Percentiles rank a stretch among this genome's conserved stretches.
Conservation (phyloP, 2,329 filamentous ascomycete species). For the Fusarium anguioides region DNA sequence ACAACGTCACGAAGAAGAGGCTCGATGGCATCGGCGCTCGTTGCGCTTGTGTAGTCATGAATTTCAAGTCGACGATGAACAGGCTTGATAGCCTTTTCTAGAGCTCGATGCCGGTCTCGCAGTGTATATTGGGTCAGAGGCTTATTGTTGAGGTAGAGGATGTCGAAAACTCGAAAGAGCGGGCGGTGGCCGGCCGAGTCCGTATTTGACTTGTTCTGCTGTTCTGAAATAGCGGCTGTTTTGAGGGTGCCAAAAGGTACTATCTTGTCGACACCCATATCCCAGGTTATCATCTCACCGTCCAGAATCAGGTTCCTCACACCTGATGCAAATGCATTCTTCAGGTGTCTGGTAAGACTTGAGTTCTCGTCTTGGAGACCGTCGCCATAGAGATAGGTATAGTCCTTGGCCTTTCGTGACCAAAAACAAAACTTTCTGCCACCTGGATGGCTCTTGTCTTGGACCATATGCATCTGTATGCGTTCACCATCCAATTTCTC, state of each 20-base stretch:
- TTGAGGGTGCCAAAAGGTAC: conserved; percentile 94
- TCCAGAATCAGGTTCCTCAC: conserved; percentile 92
- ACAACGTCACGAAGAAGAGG: conserved; percentile 83
- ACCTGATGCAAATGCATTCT: conserved; percentile 78
- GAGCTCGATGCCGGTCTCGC: conserved; percentile 79
- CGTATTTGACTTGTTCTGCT: conserved; percentile 71
- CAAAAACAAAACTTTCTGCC: conserved; percentile 85
- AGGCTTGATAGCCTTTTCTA: conserved; percentile 76
- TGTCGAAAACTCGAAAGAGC: conserved; percentile 88
- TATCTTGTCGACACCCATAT: conserved; percentile 84
- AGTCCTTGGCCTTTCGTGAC: conserved; percentile 96
- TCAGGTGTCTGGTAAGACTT: conserved; percentile 82
- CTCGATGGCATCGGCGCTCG: conserved; percentile 78
- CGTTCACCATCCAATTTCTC: conserved; percentile 97
- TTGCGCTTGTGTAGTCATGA: conserved; percentile 76
- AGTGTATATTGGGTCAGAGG: conserved; percentile 85
- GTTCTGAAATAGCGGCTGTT: conserved; percentile 84
- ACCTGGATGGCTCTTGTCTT: conserved; percentile 74
- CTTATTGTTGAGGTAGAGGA: conserved; percentile 85
- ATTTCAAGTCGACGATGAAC: conserved; percentile 85
- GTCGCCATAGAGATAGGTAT: conserved; percentile 91
- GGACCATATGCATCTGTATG: conserved; percentile 93
- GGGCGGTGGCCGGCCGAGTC: conserved; percentile 66
- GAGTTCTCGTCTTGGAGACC: conserved; percentile 79
- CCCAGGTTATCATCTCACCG: conserved; percentile 99